Conservation (phyloP, 2,329 filamentous ascomycete species). For the Cadophora sp. region DNA sequence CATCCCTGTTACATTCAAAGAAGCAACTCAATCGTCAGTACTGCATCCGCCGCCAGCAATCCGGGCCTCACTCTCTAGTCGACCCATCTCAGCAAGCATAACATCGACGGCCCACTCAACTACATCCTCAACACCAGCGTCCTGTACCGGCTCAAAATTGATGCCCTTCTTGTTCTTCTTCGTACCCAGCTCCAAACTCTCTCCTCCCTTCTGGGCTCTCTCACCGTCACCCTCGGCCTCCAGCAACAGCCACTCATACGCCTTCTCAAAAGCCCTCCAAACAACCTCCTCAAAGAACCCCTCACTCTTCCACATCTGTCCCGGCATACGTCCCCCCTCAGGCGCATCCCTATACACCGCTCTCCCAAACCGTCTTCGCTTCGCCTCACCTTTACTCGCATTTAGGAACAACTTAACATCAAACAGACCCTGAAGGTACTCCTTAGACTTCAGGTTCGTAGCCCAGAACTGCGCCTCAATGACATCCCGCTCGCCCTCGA, state of each 20-base stretch:
- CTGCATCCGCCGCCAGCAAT: background rate
- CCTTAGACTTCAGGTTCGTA: background rate
- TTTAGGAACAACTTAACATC: conserved; percentile 37
- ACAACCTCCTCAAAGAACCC: conserved; percentile 42
- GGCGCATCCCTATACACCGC: conserved; percentile 29
- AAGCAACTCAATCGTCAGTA: background rate
- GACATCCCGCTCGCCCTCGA: conserved; percentile 9
- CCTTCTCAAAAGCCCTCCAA: conserved; percentile 31
- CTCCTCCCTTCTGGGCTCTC: background rate
- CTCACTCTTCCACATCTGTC: conserved; percentile 41
- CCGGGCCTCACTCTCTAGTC: background rate
- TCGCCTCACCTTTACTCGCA: conserved; percentile 23
- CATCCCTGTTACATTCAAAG: no score
- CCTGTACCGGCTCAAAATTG: conserved; percentile 18
- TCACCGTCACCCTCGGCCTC: background rate
- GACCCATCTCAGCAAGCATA: conserved; percentile 15
- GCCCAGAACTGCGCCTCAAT: conserved; percentile 10
- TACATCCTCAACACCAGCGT: conserved; percentile 29
- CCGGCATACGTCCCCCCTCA: conserved; percentile 25
- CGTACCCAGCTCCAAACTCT: background rate
- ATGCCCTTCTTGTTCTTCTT: conserved; percentile 20
- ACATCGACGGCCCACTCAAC: conserved; percentile 31
- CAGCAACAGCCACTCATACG: conserved; percentile 31
- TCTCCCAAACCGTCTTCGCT: conserved; percentile 28
- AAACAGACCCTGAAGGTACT: conserved; percentile 21